Evolutionary conservation across 75 land plant genomes (phyloP).

Genomic region (Pinus tabuliformis): DNA sequence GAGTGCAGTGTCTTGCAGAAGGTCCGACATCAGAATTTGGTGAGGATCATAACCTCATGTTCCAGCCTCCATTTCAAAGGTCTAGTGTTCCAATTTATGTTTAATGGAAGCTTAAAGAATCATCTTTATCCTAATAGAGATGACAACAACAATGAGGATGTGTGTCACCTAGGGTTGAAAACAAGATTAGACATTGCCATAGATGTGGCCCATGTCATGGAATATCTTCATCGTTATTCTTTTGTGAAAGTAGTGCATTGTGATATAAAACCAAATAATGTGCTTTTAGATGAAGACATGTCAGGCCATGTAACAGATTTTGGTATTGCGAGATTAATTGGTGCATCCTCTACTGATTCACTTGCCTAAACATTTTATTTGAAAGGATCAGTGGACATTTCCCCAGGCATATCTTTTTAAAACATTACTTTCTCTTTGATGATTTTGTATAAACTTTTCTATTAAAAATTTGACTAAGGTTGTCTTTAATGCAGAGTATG

Average conservation of each 20-base stretch:
- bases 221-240: conserved; percentile 33
- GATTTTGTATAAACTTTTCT: neutral
- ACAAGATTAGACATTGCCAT: conserved; percentile 14
- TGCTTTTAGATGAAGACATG: conserved; percentile 38
- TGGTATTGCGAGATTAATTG: conserved; percentile 23
- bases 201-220: conserved; percentile 27
- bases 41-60: conserved; percentile 29
- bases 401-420: conserved; percentile 27
- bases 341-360: neutral
- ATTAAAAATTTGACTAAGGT: neutral
- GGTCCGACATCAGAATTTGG: conserved; percentile 25
- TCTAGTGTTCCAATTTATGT: conserved; percentile 36
- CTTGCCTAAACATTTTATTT: neutral
- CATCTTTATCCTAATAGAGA: conserved; percentile 7
- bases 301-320: conserved; percentile 29
- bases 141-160: too few relatives aligned
- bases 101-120: conserved; percentile 26
- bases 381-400: conserved; percentile 31
- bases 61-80: conserved; percentile 30
- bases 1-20: conserved; percentile 22
- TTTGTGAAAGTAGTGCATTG: conserved; percentile 24
- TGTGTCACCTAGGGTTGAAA: neutral
- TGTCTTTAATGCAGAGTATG: conserved; percentile 8
- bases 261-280: conserved; percentile 40
- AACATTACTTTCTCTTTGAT: neutral